A percentile compares a stretch with the other conserved stretches of the same genome.
Conservation (phyloP, 441 rosid species). For the Syzygium syzygioides region DNA sequence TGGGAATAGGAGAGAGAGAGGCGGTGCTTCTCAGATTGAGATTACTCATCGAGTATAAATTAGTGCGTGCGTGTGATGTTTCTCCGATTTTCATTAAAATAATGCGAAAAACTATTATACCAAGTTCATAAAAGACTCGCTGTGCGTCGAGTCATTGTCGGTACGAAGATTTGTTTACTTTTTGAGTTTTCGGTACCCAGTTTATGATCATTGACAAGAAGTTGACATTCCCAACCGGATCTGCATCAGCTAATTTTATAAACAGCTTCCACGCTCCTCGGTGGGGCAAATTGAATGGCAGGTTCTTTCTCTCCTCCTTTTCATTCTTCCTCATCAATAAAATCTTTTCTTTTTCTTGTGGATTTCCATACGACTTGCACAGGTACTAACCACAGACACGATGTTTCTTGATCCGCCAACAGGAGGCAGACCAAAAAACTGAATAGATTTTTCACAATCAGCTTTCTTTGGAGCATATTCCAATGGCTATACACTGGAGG, state of each 20-base stretch:
- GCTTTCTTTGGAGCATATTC: neutral
- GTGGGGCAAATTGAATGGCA: neutral
- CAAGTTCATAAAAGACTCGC: neutral
- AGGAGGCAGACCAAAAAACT: neutral
- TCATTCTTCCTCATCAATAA: neutral
- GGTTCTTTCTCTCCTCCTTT: neutral
- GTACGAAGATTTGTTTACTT: neutral
- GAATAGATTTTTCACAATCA: neutral
- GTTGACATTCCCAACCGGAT: neutral
- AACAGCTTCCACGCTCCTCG: conserved; percentile 1
- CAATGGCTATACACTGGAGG: neutral
- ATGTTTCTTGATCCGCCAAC: neutral
- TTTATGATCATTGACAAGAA: neutral
- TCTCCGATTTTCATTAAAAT: too few relatives aligned
- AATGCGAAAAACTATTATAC: neutral
- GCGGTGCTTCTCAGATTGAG: neutral
- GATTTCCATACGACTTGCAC: neutral
- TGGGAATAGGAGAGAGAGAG: neutral
- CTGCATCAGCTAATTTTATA: neutral
- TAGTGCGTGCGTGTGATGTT: neutral
- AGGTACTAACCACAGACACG: neutral
- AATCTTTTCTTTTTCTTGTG: neutral
- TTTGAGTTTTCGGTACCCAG: neutral
- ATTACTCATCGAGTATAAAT: neutral
- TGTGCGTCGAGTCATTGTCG: neutral